These are phyloP conservation scores for Entomortierella beljakovae DNA, from an alignment of 192 early-diverging fungal genomes.

Conservation along the genomic window DNA sequence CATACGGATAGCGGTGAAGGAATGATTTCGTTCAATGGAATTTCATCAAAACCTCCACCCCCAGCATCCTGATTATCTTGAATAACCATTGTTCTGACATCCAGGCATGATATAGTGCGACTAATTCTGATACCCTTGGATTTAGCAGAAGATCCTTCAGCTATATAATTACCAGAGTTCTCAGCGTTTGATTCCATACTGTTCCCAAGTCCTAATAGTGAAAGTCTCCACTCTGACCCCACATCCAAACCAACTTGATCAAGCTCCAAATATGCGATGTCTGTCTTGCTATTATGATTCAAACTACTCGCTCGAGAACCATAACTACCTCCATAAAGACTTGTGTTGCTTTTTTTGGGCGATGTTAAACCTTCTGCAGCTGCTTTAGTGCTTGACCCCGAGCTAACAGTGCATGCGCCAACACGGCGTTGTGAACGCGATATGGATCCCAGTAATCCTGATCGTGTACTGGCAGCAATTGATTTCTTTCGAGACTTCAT, in stretches of 20 bases:
- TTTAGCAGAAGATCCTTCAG: background rate
- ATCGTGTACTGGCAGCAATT: background rate
- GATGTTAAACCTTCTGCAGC: constrained; percentile 1
- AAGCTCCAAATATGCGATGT: constrained; percentile 19
- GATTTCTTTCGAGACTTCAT: constrained; percentile 11
- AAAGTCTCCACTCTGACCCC: constrained; percentile 22
- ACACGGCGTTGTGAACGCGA: constrained; percentile 27
- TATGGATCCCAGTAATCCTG: constrained; percentile 4
- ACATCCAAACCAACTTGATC: constrained; percentile 25
- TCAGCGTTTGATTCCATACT: background rate
- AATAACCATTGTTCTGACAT: background rate
- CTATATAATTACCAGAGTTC: background rate
- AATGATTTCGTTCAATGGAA: constrained; percentile 11
- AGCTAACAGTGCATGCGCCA: background rate
- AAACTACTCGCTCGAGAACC: constrained; percentile 17
- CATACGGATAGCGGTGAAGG: background rate
- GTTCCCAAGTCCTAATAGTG: constrained; percentile 23
- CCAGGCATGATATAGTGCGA: background rate
- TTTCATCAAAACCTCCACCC: constrained; percentile 9
- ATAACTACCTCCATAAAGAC: background rate
- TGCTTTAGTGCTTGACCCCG: background rate
- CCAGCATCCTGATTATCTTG: background rate
- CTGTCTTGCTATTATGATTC: constrained; percentile 9
- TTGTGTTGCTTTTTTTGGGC: background rate
- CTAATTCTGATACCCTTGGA: background rate